Evolutionary conservation across 805 yeast species (phyloP).

Genomic region (Nakazawaea pomicola): DNA sequence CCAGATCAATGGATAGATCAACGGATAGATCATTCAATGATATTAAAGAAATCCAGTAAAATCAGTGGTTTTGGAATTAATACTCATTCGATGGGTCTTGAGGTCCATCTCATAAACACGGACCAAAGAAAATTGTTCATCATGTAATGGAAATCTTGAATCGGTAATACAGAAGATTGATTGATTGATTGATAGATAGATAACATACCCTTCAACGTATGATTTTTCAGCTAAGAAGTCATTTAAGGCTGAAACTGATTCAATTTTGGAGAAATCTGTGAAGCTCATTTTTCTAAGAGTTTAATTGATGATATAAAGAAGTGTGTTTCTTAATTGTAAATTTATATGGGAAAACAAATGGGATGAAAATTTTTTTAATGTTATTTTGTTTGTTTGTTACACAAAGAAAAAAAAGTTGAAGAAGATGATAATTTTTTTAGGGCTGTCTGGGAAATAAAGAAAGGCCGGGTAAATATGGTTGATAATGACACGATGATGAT

Average conservation of each 20-base stretch:
- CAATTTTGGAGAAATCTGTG: conserved; percentile 77
- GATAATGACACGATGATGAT: too few species aligned
- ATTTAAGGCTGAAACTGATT: conserved; percentile 71
- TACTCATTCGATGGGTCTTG: conserved; percentile 96
- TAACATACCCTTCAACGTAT: conserved; percentile 91
- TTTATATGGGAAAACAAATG: background rate
- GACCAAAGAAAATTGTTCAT: conserved; percentile 77
- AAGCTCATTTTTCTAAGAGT: conserved; percentile 64
- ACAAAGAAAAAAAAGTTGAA: too few species aligned
- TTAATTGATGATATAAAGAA: conserved; percentile 1
- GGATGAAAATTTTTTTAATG: conserved; percentile 3
- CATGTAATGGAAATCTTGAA: conserved; percentile 31
- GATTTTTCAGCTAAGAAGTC: conserved; percentile 86
- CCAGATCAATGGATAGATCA: too few species aligned
- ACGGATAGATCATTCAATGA: too few species aligned
- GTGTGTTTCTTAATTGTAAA: background rate
- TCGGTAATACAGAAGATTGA: too few species aligned
- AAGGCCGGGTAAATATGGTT: too few species aligned
- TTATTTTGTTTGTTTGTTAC: background rate
- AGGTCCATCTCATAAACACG: conserved; percentile 94
- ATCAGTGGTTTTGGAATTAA: conserved; percentile 38
- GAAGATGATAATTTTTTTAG: background rate
- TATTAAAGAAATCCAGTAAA: background rate
- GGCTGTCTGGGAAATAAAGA: too few species aligned
- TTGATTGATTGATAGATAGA: too few species aligned